Evolutionary conservation across 768 basidiomycete genomes (phyloP), one percentile per base, ranked within the genome.

Genomic region (Rhodotorula toruloides): DNA sequence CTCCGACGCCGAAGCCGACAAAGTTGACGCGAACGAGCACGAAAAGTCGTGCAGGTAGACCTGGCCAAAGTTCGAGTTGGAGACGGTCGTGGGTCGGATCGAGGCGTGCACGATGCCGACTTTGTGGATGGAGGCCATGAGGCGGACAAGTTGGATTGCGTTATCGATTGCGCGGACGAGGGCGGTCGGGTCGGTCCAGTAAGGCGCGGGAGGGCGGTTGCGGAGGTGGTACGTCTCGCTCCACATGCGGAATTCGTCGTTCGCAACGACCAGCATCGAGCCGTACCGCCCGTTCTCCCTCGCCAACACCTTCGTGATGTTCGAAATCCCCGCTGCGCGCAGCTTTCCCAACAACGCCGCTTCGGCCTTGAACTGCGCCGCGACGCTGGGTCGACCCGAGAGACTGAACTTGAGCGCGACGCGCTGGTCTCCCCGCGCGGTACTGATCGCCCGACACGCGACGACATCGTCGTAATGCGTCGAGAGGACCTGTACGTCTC

Each of bases 391-490:
- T 22, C 62, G 65, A 13, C 61, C 64, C 25, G 57, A 59, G 8
- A 70, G 57, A 16, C 52, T 55, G 34, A 70, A 50, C 61, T 70
- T 70, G 56, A 70, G 22, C 14, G 47, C 42, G 9, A 70, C 64
- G 12, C 36, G 44, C 37, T 47, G 54, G 32, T 70, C 69, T 19
- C 64, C 61, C 10, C 69, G 46, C 1, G 48, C 39, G 9, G 54
- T 60, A 16, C 53, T 55, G 57, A 65, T 54, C 4, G 64, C 69
- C 17, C 69, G 56, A 36, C 64, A 65, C 12, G 61, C 69, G 34
- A 70, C 69, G 16, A 64, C 43, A 37, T 70, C 69, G 64, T 70
- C 69, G 61, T 70, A 65, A 46, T 70, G 68, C 7, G 58, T 27
- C 25, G 43, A 46, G 48, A 69, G 44, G 42, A 69, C 52, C 21